These are phyloP conservation scores for Kalaharituber pfeilii DNA, from an alignment of 2,329 filamentous ascomycete genomes.

Conservation along the genomic window DNA sequence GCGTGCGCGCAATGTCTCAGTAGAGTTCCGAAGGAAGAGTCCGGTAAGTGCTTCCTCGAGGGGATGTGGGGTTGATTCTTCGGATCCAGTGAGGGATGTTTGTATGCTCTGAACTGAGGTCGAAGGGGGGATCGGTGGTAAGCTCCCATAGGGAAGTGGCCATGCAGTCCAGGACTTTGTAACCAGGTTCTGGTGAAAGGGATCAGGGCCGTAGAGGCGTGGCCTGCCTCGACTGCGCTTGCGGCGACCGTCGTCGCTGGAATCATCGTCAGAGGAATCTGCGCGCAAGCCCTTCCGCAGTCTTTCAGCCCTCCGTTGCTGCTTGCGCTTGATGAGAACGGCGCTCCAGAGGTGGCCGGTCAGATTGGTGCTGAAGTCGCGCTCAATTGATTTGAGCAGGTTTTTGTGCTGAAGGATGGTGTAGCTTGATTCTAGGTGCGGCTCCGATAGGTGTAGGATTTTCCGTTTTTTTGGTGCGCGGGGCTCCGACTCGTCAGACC, in stretches of 20 bases:
- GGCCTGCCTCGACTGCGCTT: not conserved
- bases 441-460: too few relatives aligned
- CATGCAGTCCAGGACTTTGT: not conserved
- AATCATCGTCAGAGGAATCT: not conserved
- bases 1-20: not conserved
- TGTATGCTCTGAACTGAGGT: not conserved
- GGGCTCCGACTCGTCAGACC: too few relatives aligned
- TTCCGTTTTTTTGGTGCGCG: too few relatives aligned
- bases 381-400: not conserved
- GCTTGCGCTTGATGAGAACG: not conserved
- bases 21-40: not conserved
- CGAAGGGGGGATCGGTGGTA: not conserved
- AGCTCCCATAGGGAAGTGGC: not conserved
- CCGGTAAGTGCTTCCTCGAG: not conserved
- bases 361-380: not conserved
- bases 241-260: not conserved
- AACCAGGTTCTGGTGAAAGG: not conserved
- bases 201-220: not conserved
- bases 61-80: not conserved
- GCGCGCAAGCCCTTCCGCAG: not conserved
- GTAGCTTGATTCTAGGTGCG: not conserved
- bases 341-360: not conserved
- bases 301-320: not conserved
- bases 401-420: not conserved
- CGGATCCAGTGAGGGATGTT: not conserved